A percentile compares a stretch with the other conserved stretches of the same genome.
Evolutionary conservation across 257 asterid species (phyloP).

Genomic region (Leptodermis oblonga): DNA sequence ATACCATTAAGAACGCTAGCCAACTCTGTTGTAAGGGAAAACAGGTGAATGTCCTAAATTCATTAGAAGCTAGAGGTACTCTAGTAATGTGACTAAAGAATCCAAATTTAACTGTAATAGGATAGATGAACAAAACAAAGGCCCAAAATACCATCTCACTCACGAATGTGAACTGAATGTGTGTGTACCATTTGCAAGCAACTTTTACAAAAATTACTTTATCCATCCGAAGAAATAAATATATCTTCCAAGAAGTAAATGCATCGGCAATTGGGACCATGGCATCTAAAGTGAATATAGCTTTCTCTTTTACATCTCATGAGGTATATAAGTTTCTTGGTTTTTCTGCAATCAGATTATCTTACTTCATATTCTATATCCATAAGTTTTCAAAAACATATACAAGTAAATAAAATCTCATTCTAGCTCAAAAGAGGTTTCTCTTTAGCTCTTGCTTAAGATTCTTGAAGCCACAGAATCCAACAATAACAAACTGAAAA

Average conservation of each 20-base stretch:
- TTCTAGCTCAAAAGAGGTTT: background rate
- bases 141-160: background rate
- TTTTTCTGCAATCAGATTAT: background rate
- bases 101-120: background rate
- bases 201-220: background rate
- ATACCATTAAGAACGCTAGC: background rate
- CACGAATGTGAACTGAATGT: background rate
- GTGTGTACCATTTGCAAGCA: background rate
- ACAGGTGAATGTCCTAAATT: background rate
- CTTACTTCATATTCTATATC: background rate
- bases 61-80: background rate
- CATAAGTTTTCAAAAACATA: background rate
- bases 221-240: background rate
- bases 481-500: background rate
- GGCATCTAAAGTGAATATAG: slow-evolving; percentile 6
- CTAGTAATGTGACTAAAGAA: background rate
- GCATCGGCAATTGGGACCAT: background rate
- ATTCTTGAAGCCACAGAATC: background rate
- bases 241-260: background rate
- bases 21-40: background rate
- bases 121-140: background rate
- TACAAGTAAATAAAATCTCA: background rate
- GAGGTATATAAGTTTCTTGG: background rate
- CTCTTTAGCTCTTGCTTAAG: background rate
- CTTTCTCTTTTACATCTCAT: background rate